phyloP scores from a whole-genome alignment of 345 rosid species.

The Clarkia xantiana region DNA sequence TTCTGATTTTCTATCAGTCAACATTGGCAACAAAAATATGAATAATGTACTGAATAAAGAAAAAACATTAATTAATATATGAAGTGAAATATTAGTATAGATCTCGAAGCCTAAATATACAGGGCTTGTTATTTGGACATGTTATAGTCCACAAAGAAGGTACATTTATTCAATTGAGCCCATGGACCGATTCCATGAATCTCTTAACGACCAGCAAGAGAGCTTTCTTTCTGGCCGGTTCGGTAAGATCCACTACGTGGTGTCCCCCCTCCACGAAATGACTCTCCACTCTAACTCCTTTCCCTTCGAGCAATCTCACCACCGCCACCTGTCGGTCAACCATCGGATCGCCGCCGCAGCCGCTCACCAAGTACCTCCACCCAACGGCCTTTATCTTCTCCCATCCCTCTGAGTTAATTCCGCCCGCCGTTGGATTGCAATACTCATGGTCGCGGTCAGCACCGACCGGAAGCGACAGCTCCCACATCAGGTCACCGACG shows the following conservation, averaged over 20 bases:
- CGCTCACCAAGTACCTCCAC: slow-evolving; percentile 18
- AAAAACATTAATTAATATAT: too few species aligned
- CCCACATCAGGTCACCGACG: slow-evolving; percentile 36
- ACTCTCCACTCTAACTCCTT: slow-evolving; percentile 22
- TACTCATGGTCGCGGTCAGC: slow-evolving; percentile 44
- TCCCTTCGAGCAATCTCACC: slow-evolving; percentile 22
- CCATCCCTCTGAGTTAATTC: slow-evolving; percentile 10
- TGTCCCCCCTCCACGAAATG: slow-evolving; percentile 19
- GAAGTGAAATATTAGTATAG: too few species aligned
- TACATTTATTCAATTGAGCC: too few species aligned
- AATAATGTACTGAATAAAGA: too few species aligned
- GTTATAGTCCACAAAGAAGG: too few species aligned
- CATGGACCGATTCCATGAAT: slow-evolving; percentile 9
- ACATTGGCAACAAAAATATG: too few species aligned
- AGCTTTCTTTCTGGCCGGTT: slow-evolving; percentile 12
- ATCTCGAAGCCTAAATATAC: too few species aligned
- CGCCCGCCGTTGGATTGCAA: slow-evolving; percentile 30
- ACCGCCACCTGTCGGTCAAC: slow-evolving; percentile 33
- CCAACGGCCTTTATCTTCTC: neutral
- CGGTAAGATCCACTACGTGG: slow-evolving; percentile 20
- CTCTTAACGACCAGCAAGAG: slow-evolving; percentile 8
- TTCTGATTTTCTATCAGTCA: too few species aligned
- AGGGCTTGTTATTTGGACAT: too few species aligned
- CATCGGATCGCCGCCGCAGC: slow-evolving; percentile 34
- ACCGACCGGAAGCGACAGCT: slow-evolving; percentile 33